A percentile compares a stretch with the other conserved stretches of the same genome.
phyloP scores from a whole-genome alignment of 345 rosid genomes.

The Dipteronia sinensis region DNA sequence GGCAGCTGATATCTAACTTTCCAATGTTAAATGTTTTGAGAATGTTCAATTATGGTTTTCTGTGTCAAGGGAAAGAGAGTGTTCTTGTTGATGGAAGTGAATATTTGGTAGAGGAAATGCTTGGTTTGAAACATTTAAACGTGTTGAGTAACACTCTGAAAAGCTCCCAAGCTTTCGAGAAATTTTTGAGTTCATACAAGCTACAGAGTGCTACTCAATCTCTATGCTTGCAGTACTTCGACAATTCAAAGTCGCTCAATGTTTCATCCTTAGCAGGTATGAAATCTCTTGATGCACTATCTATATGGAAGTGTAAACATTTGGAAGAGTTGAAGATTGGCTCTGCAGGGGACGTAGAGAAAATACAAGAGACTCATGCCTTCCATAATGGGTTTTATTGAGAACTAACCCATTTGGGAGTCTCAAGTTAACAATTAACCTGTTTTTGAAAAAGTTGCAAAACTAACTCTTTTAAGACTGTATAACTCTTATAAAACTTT shows the following conservation, averaged over 20 bases:
- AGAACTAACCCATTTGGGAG: no score
- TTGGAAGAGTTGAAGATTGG: no score
- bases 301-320: no score
- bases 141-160: neutral
- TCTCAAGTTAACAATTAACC: no score
- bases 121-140: neutral
- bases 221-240: neutral
- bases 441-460: no score
- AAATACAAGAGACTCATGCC: no score
- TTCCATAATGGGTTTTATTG: no score
- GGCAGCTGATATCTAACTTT: neutral
- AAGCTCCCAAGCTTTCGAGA: neutral
- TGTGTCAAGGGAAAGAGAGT: conserved; percentile 1
- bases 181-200: neutral
- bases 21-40: neutral
- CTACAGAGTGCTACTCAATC: neutral
- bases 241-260: neutral
- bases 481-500: no score
- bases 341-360: no score
- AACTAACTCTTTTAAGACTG: no score
- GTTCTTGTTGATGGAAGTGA: neutral
- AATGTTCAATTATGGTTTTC: conserved; percentile 5
- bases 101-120: neutral
- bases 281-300: neutral
- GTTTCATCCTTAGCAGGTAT: neutral